Evolutionary conservation across 345 rosid genomes (phyloP), one percentile per base, ranked within the genome.

Genomic region (Arabis alpina): DNA sequence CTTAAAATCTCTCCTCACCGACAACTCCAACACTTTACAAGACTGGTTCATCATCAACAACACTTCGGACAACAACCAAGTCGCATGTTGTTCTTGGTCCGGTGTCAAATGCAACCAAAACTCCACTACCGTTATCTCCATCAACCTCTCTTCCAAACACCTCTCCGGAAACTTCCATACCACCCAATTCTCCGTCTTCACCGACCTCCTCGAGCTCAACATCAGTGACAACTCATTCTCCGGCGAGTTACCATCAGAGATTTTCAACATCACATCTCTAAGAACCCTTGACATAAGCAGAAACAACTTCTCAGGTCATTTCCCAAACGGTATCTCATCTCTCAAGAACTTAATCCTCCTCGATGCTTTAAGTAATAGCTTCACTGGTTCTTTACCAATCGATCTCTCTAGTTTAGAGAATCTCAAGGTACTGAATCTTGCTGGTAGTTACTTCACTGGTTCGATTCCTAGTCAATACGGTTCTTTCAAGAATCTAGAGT

Each of bases 391-490:
- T 3, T 72, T 93, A 76, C 93, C 95, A 0, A 69, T 73, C 55
- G 87, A 83, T 60, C 58, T 86, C 68, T 80, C 91, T 32, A 47
- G 64, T 64, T 80, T 91, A 59, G 82, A 86, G 48, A 30, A 75
- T 74, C 92, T 93, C 43, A 76, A 86, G 77, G 74, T 84, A 68
- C 80, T 93, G 8, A 93, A 93, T 70, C 82, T 93, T 4, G 98
- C 98, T 3, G 98, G 98, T 12, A 93, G 96, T 66, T 93, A 87
- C 88, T 93, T 93, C 77, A 80, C 71, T 10, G 98, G 92, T 8
- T 81, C 92, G 13, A 93, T 93, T 47, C 97, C 98, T 32, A 49
- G 85, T 3, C 77, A 81, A 10, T 93, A 83, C 59, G 97, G 97
- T 32, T 82, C 77, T 54, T 93, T 91, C 73, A 80, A 77, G 76